A percentile compares a stretch with the other conserved stretches of the same genome.
Conservation (phyloP, 495 filamentous ascomycete genomes). For the Filosporella fistucella region DNA sequence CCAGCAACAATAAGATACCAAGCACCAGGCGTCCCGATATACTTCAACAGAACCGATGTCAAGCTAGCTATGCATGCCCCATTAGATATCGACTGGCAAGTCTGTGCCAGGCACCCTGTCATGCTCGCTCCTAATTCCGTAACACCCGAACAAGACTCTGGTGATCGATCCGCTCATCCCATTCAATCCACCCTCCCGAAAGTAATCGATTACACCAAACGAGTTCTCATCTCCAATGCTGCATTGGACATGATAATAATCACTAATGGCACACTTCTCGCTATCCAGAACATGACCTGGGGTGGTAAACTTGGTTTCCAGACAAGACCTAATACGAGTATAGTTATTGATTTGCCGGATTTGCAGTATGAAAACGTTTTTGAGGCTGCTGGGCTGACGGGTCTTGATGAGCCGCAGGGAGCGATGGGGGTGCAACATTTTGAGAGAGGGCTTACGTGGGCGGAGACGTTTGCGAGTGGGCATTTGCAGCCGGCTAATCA, state of each 20-base stretch:
- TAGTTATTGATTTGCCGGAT: slow-evolving; percentile 30
- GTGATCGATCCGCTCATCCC: slow-evolving; percentile 20
- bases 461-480: slow-evolving; percentile 44
- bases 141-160: slow-evolving; percentile 13
- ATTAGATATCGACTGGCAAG: slow-evolving; percentile 31
- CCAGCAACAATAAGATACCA: slow-evolving; percentile 29
- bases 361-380: slow-evolving; percentile 28
- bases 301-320: slow-evolving; percentile 59
- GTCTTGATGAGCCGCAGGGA: slow-evolving; percentile 23
- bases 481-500: slow-evolving; percentile 54
- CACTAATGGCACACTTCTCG: slow-evolving; percentile 54
- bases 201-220: slow-evolving; percentile 58
- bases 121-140: slow-evolving; percentile 32
- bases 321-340: slow-evolving; percentile 30
- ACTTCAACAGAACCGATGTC: slow-evolving; percentile 55
- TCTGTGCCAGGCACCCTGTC: slow-evolving; percentile 36
- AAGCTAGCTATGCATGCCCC: slow-evolving; percentile 55
- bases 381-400: slow-evolving; percentile 24
- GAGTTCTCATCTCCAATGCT: slow-evolving; percentile 55
- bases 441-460: slow-evolving; percentile 30
- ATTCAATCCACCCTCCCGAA: slow-evolving; percentile 44
- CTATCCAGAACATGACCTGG: slow-evolving; percentile 69
- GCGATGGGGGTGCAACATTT: slow-evolving; percentile 32
- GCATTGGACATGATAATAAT: slow-evolving; percentile 58
- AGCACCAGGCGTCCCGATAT: slow-evolving; percentile 38